phyloP scores from a whole-genome alignment of 192 early-diverging fungal genomes.

The Diversispora eburnea region DNA sequence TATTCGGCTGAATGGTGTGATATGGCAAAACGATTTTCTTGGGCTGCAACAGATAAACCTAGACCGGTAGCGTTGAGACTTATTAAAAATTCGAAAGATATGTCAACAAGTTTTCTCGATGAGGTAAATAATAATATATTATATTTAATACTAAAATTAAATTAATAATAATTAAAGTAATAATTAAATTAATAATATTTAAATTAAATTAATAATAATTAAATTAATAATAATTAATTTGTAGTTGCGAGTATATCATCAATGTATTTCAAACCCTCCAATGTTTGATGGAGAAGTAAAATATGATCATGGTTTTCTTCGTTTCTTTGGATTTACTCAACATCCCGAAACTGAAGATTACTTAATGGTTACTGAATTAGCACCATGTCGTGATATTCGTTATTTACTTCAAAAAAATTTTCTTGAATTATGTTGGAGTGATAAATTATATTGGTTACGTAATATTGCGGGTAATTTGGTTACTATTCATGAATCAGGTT shows the following conservation, averaged over 20 bases:
- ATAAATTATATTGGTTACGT: slow-evolving; percentile 15
- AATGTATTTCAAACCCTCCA: not conserved
- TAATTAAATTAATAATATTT: not conserved
- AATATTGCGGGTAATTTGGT: slow-evolving; percentile 1
- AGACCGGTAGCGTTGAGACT: slow-evolving; percentile 8
- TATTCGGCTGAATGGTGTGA: slow-evolving; percentile 16
- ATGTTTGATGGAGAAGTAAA: not conserved
- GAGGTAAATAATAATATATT: not conserved
- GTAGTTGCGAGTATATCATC: not conserved
- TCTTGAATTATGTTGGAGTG: not conserved
- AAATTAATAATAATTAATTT: not conserved
- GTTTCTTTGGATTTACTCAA: slow-evolving; percentile 14
- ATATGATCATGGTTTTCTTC: slow-evolving; percentile 16
- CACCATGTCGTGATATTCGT: not conserved
- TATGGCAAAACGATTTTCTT: slow-evolving; percentile 9
- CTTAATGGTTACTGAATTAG: slow-evolving; percentile 12
- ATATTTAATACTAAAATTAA: not conserved
- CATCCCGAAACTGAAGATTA: slow-evolving; percentile 6
- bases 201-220: no score
- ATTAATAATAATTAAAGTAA: not conserved
- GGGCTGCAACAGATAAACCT: not conserved
- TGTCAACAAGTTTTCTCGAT: not conserved
- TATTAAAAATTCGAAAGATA: slow-evolving; percentile 12
- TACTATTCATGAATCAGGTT: slow-evolving; percentile 13
- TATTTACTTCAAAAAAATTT: slow-evolving; percentile 7